phyloP scores from a whole-genome alignment of 139 green algal species.

The Closterium sp. region DNA sequence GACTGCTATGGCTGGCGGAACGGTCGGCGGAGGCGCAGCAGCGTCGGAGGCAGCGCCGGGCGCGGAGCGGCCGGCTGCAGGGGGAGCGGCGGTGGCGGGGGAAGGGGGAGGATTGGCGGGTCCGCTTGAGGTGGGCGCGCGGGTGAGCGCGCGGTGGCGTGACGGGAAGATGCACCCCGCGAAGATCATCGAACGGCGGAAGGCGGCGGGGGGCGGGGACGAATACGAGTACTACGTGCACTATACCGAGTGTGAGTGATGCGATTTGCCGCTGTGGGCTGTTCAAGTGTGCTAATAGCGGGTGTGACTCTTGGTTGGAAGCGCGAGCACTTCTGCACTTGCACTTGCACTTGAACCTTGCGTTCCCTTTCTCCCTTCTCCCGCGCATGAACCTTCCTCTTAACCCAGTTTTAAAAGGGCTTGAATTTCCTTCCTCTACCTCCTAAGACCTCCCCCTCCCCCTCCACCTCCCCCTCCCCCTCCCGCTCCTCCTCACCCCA shows the following conservation, averaged over 20 bases:
- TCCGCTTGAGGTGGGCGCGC: constrained; percentile 78
- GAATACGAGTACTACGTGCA: constrained; percentile 97
- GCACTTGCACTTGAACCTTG: no score
- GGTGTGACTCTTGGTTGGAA: no score
- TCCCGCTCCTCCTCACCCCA: background rate
- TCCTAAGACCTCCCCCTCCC: no score
- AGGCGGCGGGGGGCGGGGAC: background rate
- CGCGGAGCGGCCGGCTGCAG: background rate
- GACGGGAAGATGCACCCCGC: constrained; percentile 75
- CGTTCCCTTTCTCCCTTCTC: background rate
- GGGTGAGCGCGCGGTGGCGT: constrained; percentile 74
- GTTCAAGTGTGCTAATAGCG: no score
- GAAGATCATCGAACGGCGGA: constrained; percentile 82
- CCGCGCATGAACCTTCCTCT: background rate
- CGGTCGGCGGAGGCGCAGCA: background rate
- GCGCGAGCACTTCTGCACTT: no score
- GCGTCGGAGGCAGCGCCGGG: background rate
- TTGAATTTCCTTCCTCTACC: no score
- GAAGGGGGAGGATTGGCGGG: constrained; percentile 63
- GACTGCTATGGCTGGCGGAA: background rate
- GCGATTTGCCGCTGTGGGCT: background rate
- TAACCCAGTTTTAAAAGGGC: no score
- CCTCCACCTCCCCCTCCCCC: background rate
- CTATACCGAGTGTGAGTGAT: constrained; percentile 67
- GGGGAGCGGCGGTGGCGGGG: background rate